A percentile compares a stretch with the other conserved stretches of the same genome.
Conservation (phyloP, 2,329 filamentous ascomycete genomes). For the Fragosphaeria purpurea region DNA sequence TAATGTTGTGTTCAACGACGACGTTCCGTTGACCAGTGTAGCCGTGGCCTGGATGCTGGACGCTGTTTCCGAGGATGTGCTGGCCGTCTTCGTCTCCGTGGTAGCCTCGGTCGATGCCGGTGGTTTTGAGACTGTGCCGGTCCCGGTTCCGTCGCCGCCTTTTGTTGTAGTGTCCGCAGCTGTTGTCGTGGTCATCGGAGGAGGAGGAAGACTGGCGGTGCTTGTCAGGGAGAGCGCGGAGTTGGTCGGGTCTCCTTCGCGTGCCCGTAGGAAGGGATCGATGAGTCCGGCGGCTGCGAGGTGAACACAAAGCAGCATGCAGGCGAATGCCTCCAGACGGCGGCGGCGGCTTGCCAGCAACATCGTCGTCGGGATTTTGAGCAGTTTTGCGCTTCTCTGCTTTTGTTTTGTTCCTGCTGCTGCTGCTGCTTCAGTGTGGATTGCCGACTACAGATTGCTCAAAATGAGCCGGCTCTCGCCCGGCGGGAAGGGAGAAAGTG, state of each 20-base stretch:
- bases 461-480: too few species aligned
- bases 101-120: background rate
- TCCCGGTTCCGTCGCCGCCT: background rate
- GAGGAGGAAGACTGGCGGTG: background rate
- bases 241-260: constrained; percentile 6
- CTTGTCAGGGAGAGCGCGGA: background rate
- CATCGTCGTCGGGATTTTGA: constrained; percentile 6
- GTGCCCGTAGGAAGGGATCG: constrained; percentile 7
- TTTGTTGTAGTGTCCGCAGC: background rate
- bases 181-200: background rate
- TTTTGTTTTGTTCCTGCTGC: background rate
- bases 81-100: background rate
- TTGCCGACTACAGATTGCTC: too few species aligned
- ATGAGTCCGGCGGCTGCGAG: constrained; percentile 10
- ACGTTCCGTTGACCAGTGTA: constrained; percentile 3
- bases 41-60: constrained; percentile 2
- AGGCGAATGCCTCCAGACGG: constrained; percentile 10
- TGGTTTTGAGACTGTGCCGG: background rate
- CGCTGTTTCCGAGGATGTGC: background rate
- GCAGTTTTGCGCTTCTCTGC: background rate
- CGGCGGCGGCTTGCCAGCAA: constrained; percentile 2
- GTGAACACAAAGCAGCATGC: constrained; percentile 11
- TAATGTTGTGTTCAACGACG: constrained; percentile 11
- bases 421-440: background rate
- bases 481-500: too few species aligned